These are phyloP conservation scores for Aureobasidium sp. DNA, from an alignment of 2,329 filamentous ascomycete genomes.

Conservation along the genomic window DNA sequence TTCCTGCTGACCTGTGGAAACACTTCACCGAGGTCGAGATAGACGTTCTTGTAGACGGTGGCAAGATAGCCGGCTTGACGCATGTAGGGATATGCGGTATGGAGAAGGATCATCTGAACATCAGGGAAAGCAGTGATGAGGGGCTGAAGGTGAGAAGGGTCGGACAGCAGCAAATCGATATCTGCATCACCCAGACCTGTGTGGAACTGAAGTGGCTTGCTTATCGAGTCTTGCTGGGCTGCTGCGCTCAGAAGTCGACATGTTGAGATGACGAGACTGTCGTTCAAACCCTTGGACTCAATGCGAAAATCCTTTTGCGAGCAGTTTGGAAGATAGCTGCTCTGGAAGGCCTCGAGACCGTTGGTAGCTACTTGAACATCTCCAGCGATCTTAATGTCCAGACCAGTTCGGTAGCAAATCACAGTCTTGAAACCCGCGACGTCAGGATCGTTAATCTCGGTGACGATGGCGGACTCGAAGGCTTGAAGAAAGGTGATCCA, in stretches of 20 bases:
- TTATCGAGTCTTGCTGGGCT: constrained; percentile 33
- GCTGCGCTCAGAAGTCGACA: constrained; percentile 48
- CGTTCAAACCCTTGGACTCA: constrained; percentile 57
- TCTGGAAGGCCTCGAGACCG: constrained; percentile 27
- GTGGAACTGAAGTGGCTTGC: constrained; percentile 75
- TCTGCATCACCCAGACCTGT: constrained; percentile 77
- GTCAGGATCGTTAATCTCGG: constrained; percentile 52
- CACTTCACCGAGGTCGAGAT: constrained; percentile 73
- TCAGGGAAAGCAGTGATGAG: constrained; percentile 61
- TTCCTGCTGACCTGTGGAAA: constrained; percentile 70
- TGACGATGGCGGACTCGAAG: constrained; percentile 45
- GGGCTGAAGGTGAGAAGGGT: constrained; percentile 64
- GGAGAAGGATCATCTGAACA: constrained; percentile 68
- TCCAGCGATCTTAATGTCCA: constrained; percentile 49
- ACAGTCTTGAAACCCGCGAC: constrained; percentile 77
- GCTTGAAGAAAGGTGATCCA: constrained; percentile 39
- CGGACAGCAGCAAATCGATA: constrained; percentile 58
- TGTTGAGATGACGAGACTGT: constrained; percentile 57
- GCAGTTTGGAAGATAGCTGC: constrained; percentile 32
- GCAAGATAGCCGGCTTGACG: constrained; percentile 72
- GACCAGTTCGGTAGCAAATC: constrained; percentile 70
- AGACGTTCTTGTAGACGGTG: constrained; percentile 67
- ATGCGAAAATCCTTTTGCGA: constrained; percentile 41
- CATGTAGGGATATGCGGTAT: constrained; percentile 74
- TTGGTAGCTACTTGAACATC: constrained; percentile 28